Evolutionary conservation across 225 moss, liverwort and hornwort genomes (phyloP), one percentile per base, ranked within the genome.

Genomic region (Ulota crispa): DNA sequence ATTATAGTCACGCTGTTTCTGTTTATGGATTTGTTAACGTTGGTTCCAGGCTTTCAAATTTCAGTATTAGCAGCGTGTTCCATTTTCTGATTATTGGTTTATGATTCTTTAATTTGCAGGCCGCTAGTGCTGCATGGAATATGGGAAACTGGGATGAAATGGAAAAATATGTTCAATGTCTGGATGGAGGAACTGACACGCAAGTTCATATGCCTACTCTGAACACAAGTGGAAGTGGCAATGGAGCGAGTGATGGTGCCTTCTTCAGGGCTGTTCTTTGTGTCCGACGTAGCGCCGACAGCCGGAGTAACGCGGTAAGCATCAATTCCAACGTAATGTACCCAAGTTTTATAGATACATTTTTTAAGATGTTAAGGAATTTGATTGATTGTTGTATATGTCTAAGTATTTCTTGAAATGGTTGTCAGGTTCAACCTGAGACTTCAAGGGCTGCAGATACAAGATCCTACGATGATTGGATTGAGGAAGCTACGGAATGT

Each of bases 81-180:
- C 59, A 67, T 74, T 61, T 63, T 74, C 43, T 87, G 42, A 81
- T 64, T 47, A 19, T 76, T 70, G 70, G 23, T 72, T 56, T 82
- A 72, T 69, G 62, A 80, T 68, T 18, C 68, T 83, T 31, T 70
- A 76, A 74, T 60, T 79, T 82, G 57, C 87, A 99, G 98, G 99
- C 96, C 60, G 96, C 96, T 80, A 96, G 87, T 91, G 99, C 99
- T 70, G 99, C 99, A 34, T 99, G 99, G 99, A 99, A 99, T 78
- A 94, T 95, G 94, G 94, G 94, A 70, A 91, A 93, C 52, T 99
- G 99, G 99, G 96, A 99, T 53, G 94, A 99, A 81, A 99, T 99
- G 99, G 88, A 90, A 3, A 86, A 89, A 81, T 99, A 99, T 64
- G 96, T 99, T 31, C 41, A 70, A 61, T 93, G 94, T 84, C 83